Evolutionary conservation across 371 early-diverging fungal species (phyloP).

Genomic region (Actinomortierella wolfii): DNA sequence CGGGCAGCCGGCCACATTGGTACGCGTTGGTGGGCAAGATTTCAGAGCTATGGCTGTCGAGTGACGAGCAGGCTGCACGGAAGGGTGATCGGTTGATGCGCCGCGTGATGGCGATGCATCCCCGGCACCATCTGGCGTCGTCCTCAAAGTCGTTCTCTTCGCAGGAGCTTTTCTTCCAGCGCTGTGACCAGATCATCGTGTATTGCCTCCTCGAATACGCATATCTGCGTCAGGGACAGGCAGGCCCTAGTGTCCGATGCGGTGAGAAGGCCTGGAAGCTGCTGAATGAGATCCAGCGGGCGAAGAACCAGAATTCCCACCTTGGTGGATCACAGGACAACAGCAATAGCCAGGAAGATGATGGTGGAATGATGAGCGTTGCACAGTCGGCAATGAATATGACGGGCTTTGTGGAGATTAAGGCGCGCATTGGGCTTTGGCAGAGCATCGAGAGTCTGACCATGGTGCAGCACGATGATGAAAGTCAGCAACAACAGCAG

Average conservation of each 20-base stretch:
- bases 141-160: not conserved
- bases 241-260: constrained; percentile 39
- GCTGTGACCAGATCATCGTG: constrained; percentile 41
- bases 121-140: constrained; percentile 25
- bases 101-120: constrained; percentile 42
- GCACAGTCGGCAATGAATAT: constrained; percentile 42
- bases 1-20: constrained; percentile 44
- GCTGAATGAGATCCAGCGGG: constrained; percentile 29
- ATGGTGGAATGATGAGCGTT: constrained; percentile 14
- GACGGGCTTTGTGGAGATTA: constrained; percentile 41
- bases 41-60: constrained; percentile 40
- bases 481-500: constrained; percentile 2
- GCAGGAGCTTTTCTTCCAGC: constrained; percentile 32
- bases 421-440: constrained; percentile 45
- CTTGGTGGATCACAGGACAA: no score
- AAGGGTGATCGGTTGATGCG: constrained; percentile 39
- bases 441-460: constrained; percentile 31
- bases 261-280: constrained; percentile 44
- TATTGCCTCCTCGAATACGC: constrained; percentile 41
- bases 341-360: no score
- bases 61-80: constrained; percentile 26
- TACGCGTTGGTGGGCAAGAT: constrained; percentile 45
- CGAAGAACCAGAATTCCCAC: no score
- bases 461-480: constrained; percentile 12
- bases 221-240: constrained; percentile 39